These are phyloP conservation scores for Leptographium flavum DNA, from an alignment of 2,329 filamentous ascomycete species.

Conservation along the genomic window DNA sequence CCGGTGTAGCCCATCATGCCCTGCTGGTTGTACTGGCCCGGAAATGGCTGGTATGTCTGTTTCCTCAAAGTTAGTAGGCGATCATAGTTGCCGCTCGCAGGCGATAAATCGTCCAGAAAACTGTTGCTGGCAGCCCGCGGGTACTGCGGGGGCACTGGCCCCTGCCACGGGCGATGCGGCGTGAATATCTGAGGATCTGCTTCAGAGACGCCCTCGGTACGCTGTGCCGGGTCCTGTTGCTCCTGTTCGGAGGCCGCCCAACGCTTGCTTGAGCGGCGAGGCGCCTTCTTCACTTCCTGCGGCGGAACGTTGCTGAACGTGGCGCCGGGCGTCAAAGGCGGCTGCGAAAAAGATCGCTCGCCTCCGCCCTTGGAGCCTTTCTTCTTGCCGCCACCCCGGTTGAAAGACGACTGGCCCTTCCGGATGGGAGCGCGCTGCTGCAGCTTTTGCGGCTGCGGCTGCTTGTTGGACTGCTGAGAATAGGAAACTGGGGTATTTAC, in stretches of 20 bases:
- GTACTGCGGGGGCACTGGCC: conserved; percentile 8
- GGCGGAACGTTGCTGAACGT: conserved; percentile 12
- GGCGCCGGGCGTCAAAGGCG: conserved; percentile 21
- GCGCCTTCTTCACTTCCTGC: conserved; percentile 1
- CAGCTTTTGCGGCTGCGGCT: too few relatives aligned
- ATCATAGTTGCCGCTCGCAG: conserved; percentile 57
- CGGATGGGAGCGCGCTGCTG: conserved; percentile 17
- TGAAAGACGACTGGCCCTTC: conserved; percentile 17
- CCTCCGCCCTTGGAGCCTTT: conserved; percentile 30
- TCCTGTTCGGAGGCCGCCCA: conserved; percentile 18
- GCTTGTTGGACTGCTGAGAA: background rate
- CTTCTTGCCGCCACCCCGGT: conserved; percentile 27
- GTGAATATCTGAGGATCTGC: background rate
- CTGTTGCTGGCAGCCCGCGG: background rate
- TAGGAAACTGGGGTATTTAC: conserved; percentile 9
- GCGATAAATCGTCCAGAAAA: conserved; percentile 43
- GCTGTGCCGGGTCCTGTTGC: conserved; percentile 6
- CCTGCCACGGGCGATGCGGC: background rate
- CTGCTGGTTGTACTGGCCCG: conserved; percentile 29
- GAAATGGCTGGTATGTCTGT: conserved; percentile 44
- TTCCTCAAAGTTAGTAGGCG: conserved; percentile 54
- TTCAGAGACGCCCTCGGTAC: conserved; percentile 4
- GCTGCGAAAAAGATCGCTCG: conserved; percentile 27
- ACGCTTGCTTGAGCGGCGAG: conserved; percentile 31
- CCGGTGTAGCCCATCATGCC: conserved; percentile 19